phyloP scores from a whole-genome alignment of 2,329 filamentous ascomycete species.

The Talaromyces sp. region DNA sequence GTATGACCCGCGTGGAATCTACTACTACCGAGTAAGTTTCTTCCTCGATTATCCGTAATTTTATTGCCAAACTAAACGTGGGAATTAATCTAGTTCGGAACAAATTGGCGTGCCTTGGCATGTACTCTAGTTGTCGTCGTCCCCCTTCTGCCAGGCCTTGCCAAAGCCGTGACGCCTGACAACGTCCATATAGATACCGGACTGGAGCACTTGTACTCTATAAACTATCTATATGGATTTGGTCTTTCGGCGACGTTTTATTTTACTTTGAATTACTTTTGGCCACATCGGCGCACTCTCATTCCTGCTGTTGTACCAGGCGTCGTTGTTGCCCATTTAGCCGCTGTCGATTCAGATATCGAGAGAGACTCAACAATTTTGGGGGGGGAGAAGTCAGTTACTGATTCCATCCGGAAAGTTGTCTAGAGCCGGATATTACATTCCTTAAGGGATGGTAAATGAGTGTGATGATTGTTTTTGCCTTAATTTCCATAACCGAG shows the following conservation, averaged over 20 bases:
- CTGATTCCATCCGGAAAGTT: background rate
- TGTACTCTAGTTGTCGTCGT: conserved; percentile 6
- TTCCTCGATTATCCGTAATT: background rate
- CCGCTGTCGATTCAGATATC: conserved; percentile 1
- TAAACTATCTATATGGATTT: conserved; percentile 11
- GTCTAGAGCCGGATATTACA: background rate
- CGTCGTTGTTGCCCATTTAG: conserved; percentile 3
- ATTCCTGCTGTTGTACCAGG: conserved; percentile 9
- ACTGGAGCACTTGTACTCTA: conserved; percentile 5
- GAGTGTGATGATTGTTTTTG: background rate
- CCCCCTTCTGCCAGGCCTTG: conserved; percentile 7
- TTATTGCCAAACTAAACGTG: background rate
- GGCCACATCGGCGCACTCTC: conserved; percentile 6
- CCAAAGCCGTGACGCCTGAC: conserved; percentile 5
- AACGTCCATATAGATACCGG: conserved; percentile 3
- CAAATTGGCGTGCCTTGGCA: conserved; percentile 10
- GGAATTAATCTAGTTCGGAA: conserved; percentile 1
- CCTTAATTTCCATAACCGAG: background rate
- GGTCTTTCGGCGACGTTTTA: conserved; percentile 5
- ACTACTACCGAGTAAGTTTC: conserved; percentile 7
- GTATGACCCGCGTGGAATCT: conserved; percentile 9
- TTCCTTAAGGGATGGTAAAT: background rate
- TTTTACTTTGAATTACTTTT: conserved; percentile 9
- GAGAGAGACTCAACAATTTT: background rate
- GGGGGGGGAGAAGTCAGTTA: background rate